Percentiles rank a stretch among this genome's conserved stretches.
phyloP scores from a whole-genome alignment of 495 filamentous ascomycete species.

The Trichoderma erinaceum region DNA sequence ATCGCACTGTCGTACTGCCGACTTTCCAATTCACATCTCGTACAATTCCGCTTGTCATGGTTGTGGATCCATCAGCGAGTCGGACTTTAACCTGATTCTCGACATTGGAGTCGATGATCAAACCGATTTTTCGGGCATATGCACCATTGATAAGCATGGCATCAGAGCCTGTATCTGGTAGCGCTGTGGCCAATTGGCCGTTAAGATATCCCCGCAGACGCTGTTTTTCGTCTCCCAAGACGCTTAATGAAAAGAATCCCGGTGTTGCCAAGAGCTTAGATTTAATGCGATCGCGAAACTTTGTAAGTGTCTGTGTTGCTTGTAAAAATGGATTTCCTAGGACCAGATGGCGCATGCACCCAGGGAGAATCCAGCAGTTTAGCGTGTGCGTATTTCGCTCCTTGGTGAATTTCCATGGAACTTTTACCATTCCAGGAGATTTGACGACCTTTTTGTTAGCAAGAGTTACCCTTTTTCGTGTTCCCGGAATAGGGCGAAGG shows the following conservation, averaged over 20 bases:
- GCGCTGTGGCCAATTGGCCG: not conserved
- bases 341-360: not conserved
- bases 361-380: slow-evolving; percentile 5
- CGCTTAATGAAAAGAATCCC: not conserved
- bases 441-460: not conserved
- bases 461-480: not conserved
- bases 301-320: not conserved
- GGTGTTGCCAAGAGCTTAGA: not conserved
- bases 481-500: not conserved
- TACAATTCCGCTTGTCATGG: slow-evolving; percentile 14
- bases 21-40: slow-evolving; percentile 9
- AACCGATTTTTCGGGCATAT: not conserved
- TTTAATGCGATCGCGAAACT: not conserved
- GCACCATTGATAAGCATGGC: not conserved
- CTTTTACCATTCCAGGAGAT: slow-evolving; percentile 7
- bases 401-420: slow-evolving; percentile 9
- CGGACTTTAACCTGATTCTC: slow-evolving; percentile 13
- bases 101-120: not conserved
- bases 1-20: slow-evolving; percentile 6
- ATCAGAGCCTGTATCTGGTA: slow-evolving; percentile 14
- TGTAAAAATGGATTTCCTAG: not conserved
- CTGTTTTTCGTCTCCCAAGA: not conserved
- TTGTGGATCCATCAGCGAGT: slow-evolving; percentile 12
- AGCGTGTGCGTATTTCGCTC: not conserved
- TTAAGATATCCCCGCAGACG: slow-evolving; percentile 6